phyloP scores from a whole-genome alignment of 352 stramenopile genomes.

The Phytophthora megakarya region DNA sequence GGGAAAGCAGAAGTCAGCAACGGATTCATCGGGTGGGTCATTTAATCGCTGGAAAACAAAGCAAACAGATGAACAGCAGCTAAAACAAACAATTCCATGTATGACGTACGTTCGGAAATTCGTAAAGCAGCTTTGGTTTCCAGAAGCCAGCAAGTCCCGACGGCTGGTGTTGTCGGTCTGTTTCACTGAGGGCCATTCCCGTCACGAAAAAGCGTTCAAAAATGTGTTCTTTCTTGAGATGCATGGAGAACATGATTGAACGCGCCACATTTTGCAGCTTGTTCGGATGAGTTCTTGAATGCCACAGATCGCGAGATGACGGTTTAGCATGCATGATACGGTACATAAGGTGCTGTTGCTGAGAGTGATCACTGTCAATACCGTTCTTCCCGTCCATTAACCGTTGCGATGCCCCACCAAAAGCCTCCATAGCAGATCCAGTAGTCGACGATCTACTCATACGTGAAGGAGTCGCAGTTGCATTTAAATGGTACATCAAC shows the following conservation, averaged over 20 bases:
- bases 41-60: constrained; percentile 31
- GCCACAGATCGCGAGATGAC: constrained; percentile 63
- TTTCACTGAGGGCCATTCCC: constrained; percentile 46
- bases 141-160: constrained; percentile 54
- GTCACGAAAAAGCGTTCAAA: constrained; percentile 86
- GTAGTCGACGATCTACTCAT: constrained; percentile 63
- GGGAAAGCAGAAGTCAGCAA: constrained; percentile 86
- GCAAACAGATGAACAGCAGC: neutral
- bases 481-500: constrained; percentile 35
- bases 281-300: constrained; percentile 46
- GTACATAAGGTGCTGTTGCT: constrained; percentile 71
- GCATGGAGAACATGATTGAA: constrained; percentile 82
- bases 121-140: constrained; percentile 75
- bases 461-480: constrained; percentile 34
- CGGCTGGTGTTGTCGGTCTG: constrained; percentile 36
- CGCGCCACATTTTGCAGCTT: constrained; percentile 68
- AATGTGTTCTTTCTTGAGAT: constrained; percentile 79
- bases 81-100: constrained; percentile 11
- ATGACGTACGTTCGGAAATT: constrained; percentile 63
- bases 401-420: constrained; percentile 24
- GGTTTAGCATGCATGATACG: constrained; percentile 80
- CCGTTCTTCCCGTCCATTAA: constrained; percentile 32
- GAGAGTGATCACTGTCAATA: constrained; percentile 24
- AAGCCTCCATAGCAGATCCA: constrained; percentile 43
- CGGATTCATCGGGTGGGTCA: constrained; percentile 48